Evolutionary conservation across 768 basidiomycete species (phyloP).

Genomic region (Suillus occidentalis): DNA sequence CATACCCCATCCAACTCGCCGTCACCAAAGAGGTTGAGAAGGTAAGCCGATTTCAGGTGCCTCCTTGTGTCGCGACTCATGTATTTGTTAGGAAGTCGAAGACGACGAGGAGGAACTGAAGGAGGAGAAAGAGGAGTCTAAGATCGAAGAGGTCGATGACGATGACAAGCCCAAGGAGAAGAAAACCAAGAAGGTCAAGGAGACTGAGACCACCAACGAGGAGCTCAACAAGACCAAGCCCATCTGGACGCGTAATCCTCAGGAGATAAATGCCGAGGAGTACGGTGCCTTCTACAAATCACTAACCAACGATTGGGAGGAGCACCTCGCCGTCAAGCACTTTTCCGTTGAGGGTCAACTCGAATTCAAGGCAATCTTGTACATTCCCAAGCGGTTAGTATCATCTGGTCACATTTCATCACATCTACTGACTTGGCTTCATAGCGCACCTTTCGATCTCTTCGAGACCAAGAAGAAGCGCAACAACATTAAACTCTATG

Average conservation of each 20-base stretch:
- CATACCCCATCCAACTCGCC: constrained; percentile 97
- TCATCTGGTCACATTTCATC: too few species aligned
- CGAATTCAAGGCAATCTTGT: constrained; percentile 99
- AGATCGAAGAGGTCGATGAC: constrained; percentile 83
- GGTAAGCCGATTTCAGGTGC: constrained; percentile 47
- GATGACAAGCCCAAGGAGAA: constrained; percentile 86
- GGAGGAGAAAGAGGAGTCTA: constrained; percentile 73
- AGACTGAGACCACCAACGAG: constrained; percentile 83
- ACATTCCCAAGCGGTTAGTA: constrained; percentile 88
- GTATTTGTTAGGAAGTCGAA: constrained; percentile 68
- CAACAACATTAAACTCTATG: constrained; percentile 99
- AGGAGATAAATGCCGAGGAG: constrained; percentile 90
- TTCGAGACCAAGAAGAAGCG: constrained; percentile 99
- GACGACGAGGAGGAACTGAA: constrained; percentile 76
- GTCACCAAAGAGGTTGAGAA: constrained; percentile 99
- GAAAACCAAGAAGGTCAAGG: constrained; percentile 94
- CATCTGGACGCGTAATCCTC: constrained; percentile 98
- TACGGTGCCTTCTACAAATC: constrained; percentile 99
- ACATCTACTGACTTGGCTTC: constrained; percentile 10
- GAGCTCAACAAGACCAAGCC: constrained; percentile 99
- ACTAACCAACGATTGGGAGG: constrained; percentile 99
- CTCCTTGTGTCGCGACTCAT: neutral
- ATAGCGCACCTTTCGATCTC: constrained; percentile 95
- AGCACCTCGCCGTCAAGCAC: constrained; percentile 99
- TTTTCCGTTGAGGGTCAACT: constrained; percentile 99